Conservation (phyloP, 202 grass and related monocot species). For the Brachypodium distachyon region DNA sequence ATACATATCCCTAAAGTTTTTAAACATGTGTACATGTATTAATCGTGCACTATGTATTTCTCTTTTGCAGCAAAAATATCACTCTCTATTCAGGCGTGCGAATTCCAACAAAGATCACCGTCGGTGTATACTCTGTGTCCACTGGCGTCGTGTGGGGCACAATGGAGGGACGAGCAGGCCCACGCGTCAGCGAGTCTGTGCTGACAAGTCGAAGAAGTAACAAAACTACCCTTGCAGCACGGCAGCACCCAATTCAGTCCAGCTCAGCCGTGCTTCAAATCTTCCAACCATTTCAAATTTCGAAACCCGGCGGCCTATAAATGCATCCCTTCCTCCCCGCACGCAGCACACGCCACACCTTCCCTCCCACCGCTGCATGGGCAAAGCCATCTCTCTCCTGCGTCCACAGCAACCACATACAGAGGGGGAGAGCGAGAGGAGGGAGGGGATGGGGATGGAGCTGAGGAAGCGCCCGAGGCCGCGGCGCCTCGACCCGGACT, state of each 20-base stretch:
- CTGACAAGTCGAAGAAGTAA: neutral
- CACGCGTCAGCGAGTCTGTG: neutral
- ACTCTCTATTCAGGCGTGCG: too few relatives aligned
- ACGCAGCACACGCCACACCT: conserved; percentile 4
- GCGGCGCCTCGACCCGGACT: conserved; percentile 32
- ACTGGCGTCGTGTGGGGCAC: neutral
- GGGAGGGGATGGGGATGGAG: conserved; percentile 20
- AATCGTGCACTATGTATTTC: neutral
- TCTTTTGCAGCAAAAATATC: conserved; percentile 2
- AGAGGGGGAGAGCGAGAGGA: conserved; percentile 5
- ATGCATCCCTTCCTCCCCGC: conserved; percentile 1
- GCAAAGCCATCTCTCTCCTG: conserved; percentile 45
- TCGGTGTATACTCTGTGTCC: neutral
- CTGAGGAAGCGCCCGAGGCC: conserved; percentile 43
- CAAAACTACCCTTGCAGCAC: neutral
- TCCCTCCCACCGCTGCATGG: conserved; percentile 37
- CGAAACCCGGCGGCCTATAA: conserved; percentile 36
- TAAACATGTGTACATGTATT: neutral
- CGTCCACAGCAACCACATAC: neutral
- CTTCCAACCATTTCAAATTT: conserved; percentile 58
- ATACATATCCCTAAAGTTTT: neutral
- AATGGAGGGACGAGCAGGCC: neutral
- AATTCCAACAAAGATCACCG: neutral
- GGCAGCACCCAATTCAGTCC: neutral
- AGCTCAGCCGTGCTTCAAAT: neutral